phyloP scores from a whole-genome alignment of 352 stramenopile species.

The Phytophthora sojae region DNA sequence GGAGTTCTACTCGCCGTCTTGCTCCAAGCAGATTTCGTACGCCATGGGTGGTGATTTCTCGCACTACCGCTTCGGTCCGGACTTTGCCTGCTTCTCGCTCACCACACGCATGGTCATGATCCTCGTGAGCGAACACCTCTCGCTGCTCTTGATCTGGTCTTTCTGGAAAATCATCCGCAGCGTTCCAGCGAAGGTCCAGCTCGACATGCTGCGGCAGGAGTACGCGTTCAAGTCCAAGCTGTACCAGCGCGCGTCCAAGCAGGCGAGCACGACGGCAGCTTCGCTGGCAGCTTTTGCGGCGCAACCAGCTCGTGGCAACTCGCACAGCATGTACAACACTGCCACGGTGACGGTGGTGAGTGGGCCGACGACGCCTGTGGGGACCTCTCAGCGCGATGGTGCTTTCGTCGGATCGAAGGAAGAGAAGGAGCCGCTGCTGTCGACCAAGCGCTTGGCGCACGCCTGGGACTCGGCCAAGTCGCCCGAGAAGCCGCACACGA shows the following conservation, averaged over 20 bases:
- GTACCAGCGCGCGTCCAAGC: constrained; percentile 55
- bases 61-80: constrained; percentile 75
- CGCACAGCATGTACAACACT: constrained; percentile 33
- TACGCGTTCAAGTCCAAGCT: constrained; percentile 79
- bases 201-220: constrained; percentile 75
- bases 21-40: constrained; percentile 58
- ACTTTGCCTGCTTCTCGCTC: constrained; percentile 80
- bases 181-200: constrained; percentile 64
- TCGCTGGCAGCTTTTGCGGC: constrained; percentile 24
- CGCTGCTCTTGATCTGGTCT: constrained; percentile 64
- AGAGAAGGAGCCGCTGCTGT: constrained; percentile 70
- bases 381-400: constrained; percentile 17
- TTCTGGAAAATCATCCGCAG: constrained; percentile 78
- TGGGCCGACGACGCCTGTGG: constrained; percentile 25
- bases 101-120: constrained; percentile 85
- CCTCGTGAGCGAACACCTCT: constrained; percentile 72
- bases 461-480: constrained; percentile 50
- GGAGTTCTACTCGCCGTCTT: constrained; percentile 71
- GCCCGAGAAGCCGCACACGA: constrained; percentile 6
- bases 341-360: constrained; percentile 46
- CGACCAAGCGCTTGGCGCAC: constrained; percentile 58
- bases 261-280: constrained; percentile 16
- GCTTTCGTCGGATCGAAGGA: constrained; percentile 43
- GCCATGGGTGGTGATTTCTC: constrained; percentile 67
- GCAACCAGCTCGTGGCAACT: constrained; percentile 16